These are phyloP conservation scores for Dryas drummondii DNA, from an alignment of 306 rosid species.

Conservation along the genomic window DNA sequence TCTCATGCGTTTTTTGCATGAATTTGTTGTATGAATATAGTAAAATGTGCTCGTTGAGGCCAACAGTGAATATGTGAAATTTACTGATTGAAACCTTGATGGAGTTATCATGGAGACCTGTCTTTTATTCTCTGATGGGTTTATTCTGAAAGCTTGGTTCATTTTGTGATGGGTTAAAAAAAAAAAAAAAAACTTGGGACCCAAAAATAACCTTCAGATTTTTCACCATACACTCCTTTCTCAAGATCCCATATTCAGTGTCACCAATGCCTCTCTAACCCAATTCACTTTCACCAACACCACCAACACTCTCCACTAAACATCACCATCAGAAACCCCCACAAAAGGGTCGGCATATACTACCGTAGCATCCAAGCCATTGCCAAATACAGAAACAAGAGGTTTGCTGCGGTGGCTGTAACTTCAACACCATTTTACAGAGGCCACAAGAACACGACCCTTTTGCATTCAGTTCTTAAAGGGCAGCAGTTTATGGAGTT, in stretches of 20 bases:
- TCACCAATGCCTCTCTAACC: conserved; percentile 22
- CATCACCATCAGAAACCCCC: conserved; percentile 24
- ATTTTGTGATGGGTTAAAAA: conserved; percentile 24
- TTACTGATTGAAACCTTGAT: conserved; percentile 65
- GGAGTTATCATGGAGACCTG: conserved; percentile 32
- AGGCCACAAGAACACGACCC: conserved; percentile 21
- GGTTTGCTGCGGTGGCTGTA: conserved; percentile 14
- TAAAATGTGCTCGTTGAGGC: conserved; percentile 66
- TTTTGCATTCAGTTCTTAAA: conserved; percentile 7
- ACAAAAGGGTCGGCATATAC: conserved; percentile 15
- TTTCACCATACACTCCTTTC: neutral
- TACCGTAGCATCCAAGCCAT: conserved; percentile 9
- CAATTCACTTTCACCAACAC: conserved; percentile 19
- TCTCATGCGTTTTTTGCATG: conserved; percentile 51
- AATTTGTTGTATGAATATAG: conserved; percentile 42
- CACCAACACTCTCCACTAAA: conserved; percentile 24
- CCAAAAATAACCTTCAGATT: too few species aligned
- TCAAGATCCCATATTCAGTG: conserved; percentile 9
- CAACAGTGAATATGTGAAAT: conserved; percentile 61
- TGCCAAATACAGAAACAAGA: neutral
- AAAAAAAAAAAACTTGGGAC: too few species aligned
- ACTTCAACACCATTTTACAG: conserved; percentile 7
- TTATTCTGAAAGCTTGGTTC: conserved; percentile 21
- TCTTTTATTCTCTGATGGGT: conserved; percentile 42
- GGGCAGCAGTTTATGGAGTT: neutral